Percentiles rank a stretch among this genome's conserved stretches.
These are phyloP conservation scores for Xylaria polymorpha DNA, from an alignment of 2,329 filamentous ascomycete genomes.

Conservation along the genomic window DNA sequence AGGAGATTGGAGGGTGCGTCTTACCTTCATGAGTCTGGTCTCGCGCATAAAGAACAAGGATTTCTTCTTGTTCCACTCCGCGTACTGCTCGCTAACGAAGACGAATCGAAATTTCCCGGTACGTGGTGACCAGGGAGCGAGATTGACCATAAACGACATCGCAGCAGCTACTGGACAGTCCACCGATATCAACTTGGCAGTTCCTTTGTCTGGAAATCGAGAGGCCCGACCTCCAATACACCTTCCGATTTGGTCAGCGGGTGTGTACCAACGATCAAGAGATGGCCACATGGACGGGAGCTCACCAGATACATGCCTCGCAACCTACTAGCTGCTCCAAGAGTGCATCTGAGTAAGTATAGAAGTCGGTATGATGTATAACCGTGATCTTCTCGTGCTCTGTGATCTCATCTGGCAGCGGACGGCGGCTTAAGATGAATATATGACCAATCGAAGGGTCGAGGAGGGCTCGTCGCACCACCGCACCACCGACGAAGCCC, in stretches of 20 bases:
- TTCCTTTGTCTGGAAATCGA: not conserved
- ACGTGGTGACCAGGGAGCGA: conserved; percentile 45
- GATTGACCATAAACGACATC: conserved; percentile 59
- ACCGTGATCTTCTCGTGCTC: conserved; percentile 62
- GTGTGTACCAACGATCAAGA: conserved; percentile 56
- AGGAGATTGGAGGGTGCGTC: not conserved
- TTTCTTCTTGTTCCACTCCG: conserved; percentile 52
- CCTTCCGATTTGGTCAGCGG: conserved; percentile 58
- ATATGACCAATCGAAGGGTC: conserved; percentile 63
- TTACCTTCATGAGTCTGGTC: conserved; percentile 52
- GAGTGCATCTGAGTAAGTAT: conserved; percentile 59
- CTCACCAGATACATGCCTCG: conserved; percentile 73
- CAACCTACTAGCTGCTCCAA: conserved; percentile 61
- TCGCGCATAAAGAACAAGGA: conserved; percentile 53
- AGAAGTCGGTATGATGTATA: conserved; percentile 65
- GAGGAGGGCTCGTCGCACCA: conserved; percentile 63
- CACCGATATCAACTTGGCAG: not conserved
- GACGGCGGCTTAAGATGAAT: conserved; percentile 62
- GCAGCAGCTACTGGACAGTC: conserved; percentile 65
- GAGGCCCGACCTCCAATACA: not conserved
- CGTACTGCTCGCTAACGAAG: conserved; percentile 55
- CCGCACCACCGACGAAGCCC: conserved; percentile 62
- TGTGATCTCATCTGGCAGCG: conserved; percentile 56
- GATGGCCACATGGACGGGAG: conserved; percentile 34
- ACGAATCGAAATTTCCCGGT: conserved; percentile 56